phyloP scores from a whole-genome alignment of 495 filamentous ascomycete species.

The Penicillium herquei region DNA sequence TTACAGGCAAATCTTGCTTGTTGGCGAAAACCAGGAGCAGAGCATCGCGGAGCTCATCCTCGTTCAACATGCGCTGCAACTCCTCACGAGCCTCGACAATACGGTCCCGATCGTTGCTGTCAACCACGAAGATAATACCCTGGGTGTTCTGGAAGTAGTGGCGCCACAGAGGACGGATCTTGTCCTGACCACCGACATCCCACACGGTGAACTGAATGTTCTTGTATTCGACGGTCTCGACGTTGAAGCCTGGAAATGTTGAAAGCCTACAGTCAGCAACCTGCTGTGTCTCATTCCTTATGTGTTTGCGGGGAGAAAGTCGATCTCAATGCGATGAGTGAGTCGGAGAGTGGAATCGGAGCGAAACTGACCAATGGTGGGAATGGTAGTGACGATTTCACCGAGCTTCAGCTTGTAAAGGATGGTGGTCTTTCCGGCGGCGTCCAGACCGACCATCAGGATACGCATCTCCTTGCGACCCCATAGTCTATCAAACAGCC shows the following conservation, averaged over 20 bases:
- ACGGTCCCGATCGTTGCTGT: slow-evolving; percentile 99
- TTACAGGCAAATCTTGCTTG: slow-evolving; percentile 99
- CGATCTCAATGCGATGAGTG: background rate
- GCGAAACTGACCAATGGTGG: slow-evolving; percentile 86
- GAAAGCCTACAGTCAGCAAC: slow-evolving; percentile 12
- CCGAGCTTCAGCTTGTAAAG: slow-evolving; percentile 99
- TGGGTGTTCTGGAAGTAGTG: slow-evolving; percentile 99
- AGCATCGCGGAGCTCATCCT: slow-evolving; percentile 97
- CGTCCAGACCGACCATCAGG: slow-evolving; percentile 98
- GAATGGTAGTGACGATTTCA: slow-evolving; percentile 99
- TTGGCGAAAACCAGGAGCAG: slow-evolving; percentile 98
- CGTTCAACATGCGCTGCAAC: slow-evolving; percentile 99
- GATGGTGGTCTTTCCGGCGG: slow-evolving; percentile 99
- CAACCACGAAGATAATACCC: slow-evolving; percentile 99
- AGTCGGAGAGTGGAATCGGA: slow-evolving; percentile 7
- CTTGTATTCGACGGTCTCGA: slow-evolving; percentile 99
- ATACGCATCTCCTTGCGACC: slow-evolving; percentile 99
- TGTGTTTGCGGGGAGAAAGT: background rate
- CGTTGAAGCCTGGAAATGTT: slow-evolving; percentile 86
- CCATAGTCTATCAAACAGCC: slow-evolving; percentile 91
- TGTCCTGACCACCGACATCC: slow-evolving; percentile 99
- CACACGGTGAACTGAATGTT: slow-evolving; percentile 99
- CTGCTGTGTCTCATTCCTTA: background rate
- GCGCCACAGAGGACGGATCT: slow-evolving; percentile 99
- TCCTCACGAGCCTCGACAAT: slow-evolving; percentile 98